Conservation (phyloP, 2,329 filamentous ascomycete species). For the Blumeria graminis region DNA sequence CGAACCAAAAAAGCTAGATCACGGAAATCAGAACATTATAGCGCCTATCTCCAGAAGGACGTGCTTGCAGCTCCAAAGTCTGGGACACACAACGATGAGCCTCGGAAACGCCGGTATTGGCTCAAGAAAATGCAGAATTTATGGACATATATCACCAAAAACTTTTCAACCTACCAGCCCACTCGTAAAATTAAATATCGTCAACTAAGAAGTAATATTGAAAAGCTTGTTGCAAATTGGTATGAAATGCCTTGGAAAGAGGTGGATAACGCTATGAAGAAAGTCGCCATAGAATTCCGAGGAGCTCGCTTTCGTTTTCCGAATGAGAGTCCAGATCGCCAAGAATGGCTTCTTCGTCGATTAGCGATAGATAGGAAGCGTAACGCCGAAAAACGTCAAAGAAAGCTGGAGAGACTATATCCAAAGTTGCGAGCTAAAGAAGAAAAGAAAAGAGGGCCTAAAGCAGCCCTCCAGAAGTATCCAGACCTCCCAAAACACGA, state of each 20-base stretch:
- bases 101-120: neutral
- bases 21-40: slow-evolving; percentile 7
- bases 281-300: neutral
- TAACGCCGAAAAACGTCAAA: neutral
- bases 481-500: neutral
- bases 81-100: neutral
- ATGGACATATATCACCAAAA: neutral
- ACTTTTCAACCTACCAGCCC: neutral
- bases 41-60: neutral
- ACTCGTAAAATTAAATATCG: neutral
- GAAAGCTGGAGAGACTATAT: neutral
- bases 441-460: neutral
- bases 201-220: neutral
- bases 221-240: slow-evolving; percentile 1
- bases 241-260: slow-evolving; percentile 1
- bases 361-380: neutral
- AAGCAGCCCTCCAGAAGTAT: neutral
- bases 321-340: neutral
- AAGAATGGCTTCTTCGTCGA: slow-evolving; percentile 1
- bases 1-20: slow-evolving; percentile 4
- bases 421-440: neutral
- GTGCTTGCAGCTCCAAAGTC: neutral
- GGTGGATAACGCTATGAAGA: neutral
- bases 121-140: neutral
- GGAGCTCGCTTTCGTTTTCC: neutral